Conservation (phyloP, 345 rosid species). For the Salix viminalis region DNA sequence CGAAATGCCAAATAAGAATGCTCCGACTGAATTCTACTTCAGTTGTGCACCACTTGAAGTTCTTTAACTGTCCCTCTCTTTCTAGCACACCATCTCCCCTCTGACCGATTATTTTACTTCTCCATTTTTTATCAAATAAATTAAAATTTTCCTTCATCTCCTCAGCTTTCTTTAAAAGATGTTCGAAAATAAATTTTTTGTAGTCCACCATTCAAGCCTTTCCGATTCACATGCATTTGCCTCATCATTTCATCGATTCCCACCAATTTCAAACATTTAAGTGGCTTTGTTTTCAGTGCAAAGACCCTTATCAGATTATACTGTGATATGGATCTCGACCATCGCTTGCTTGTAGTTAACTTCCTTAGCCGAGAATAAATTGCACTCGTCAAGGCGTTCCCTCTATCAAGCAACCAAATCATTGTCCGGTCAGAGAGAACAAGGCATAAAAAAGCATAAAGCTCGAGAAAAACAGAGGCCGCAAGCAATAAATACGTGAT, state of each 20-base stretch:
- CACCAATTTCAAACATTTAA: not conserved
- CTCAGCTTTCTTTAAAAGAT: conserved; percentile 5
- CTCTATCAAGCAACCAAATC: not conserved
- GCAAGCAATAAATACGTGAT: conserved; percentile 32
- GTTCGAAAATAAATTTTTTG: not conserved
- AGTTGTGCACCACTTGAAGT: not conserved
- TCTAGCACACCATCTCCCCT: conserved; percentile 8
- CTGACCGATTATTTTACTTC: not conserved
- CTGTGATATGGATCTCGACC: conserved; percentile 20
- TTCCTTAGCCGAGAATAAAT: not conserved
- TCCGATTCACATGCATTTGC: not conserved
- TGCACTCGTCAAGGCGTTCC: not conserved
- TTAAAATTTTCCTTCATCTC: fast-evolving
- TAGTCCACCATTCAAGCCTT: not conserved
- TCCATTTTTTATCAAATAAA: fast-evolving
- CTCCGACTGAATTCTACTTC: conserved; percentile 3
- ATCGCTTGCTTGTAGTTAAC: not conserved
- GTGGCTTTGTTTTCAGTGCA: too few relatives aligned
- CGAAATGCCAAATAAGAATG: conserved; percentile 29
- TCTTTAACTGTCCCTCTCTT: fast-evolving
- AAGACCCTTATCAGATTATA: conserved; percentile 14
- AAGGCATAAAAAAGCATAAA: not conserved
- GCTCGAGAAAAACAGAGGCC: conserved; percentile 33
- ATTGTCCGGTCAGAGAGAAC: conserved; percentile 10
- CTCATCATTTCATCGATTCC: not conserved